Base-by-base conservation (phyloP, 1,139 yeast genomes). In the Scheffersomyces lignicola region DNA sequence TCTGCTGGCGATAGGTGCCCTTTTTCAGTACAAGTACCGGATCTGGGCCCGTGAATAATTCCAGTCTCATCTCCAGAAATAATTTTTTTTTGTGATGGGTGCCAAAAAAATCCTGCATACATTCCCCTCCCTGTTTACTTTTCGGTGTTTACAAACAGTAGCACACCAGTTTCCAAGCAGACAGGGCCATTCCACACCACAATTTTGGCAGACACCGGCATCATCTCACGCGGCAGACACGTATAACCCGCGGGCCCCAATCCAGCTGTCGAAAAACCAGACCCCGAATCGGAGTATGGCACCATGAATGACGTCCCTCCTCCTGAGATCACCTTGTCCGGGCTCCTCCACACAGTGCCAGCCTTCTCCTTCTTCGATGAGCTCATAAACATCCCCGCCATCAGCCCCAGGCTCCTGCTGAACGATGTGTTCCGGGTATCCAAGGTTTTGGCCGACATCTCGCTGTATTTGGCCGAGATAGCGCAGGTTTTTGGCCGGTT, bases 331-430 rank as follows among this genome's bases (percentile, higher is more conserved):
- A 29, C 14, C 20, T 12, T 43, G 18, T 43, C 46, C 2, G 39
- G 40, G 7, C 12, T 43, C 25, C 27, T 43, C 24, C 24, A 36
- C 3, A 36, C 45, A 7, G 51, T 54, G 9, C 65, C 65, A 7
- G 36, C 43, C 18, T 65, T 64, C 38, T 52, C 65, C n/a, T 54
- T 60, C 36, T 57, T 62, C 39, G 64, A 63, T 20, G 69, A 62
- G 35, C 45, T 64, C 18, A 44, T 58, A 5, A 48, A 47, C 24
- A 40, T 60, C 8, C 60, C 62, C 3, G 37, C 45, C 12, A 32
- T 50, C 2, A 42, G 42, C 8, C 29, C 47, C 7, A 42, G 39
- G 13, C 42, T 63, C 22, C 54, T 55, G 44, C 58, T 51, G 16
- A 64, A 61, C 39, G 71, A 65, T 31, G 43, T 65, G 18, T 41